These are phyloP conservation scores for Aspergillus bombycis DNA, from an alignment of 2,329 filamentous ascomycete genomes.

Conservation along the genomic window DNA sequence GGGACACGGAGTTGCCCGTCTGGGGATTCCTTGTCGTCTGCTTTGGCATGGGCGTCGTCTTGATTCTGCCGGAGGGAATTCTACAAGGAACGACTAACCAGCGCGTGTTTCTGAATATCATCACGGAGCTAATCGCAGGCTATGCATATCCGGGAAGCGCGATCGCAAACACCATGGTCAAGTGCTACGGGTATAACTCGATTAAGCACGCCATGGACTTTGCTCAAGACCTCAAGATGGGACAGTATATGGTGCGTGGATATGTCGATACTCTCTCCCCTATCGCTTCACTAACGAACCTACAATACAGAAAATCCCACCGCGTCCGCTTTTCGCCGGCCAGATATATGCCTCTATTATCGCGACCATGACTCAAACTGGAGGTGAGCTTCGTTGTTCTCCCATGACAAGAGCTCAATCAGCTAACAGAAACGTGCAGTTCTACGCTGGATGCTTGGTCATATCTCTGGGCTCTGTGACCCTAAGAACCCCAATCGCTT, in stretches of 20 bases:
- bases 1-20: constrained; percentile 43
- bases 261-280: no score
- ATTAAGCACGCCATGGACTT: constrained; percentile 40
- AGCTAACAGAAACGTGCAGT: constrained; percentile 19
- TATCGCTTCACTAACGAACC: neutral
- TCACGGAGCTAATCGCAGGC: constrained; percentile 37
- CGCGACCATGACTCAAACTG: constrained; percentile 36
- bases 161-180: constrained; percentile 42
- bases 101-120: constrained; percentile 36
- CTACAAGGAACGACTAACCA: constrained; percentile 37
- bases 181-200: constrained; percentile 38
- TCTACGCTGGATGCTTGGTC: constrained; percentile 36
- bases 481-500: constrained; percentile 36
- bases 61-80: constrained; percentile 47
- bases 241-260: constrained; percentile 33
- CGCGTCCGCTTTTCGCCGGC: constrained; percentile 36
- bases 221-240: constrained; percentile 36
- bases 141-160: constrained; percentile 38
- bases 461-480: constrained; percentile 33
- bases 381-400: constrained; percentile 24
- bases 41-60: constrained; percentile 41
- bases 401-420: no score
- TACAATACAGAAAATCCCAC: constrained; percentile 29
- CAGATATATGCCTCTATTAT: constrained; percentile 39
- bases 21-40: constrained; percentile 44